phyloP scores from a whole-genome alignment of 441 rosid genomes.

The Croton laevigatus region DNA sequence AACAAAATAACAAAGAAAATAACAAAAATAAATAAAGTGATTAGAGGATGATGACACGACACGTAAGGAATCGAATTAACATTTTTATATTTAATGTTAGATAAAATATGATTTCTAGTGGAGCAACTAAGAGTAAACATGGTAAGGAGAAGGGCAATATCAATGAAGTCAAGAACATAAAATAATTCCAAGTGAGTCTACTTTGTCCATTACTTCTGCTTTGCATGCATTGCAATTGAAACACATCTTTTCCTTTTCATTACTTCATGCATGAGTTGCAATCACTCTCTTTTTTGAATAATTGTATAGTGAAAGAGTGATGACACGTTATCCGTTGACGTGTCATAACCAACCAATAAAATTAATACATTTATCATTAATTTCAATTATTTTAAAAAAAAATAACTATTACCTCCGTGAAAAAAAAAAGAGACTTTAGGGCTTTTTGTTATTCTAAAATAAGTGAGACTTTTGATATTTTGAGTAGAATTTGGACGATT shows the following conservation, averaged over 20 bases:
- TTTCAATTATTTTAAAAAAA: too few relatives aligned
- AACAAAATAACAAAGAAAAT: too few relatives aligned
- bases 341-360: too few relatives aligned
- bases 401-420: too few relatives aligned
- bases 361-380: too few relatives aligned
- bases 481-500: too few relatives aligned
- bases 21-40: neutral
- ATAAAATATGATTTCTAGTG: constrained; percentile 13
- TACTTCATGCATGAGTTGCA: constrained; percentile 55
- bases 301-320: too few relatives aligned
- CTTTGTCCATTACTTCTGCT: constrained; percentile 48
- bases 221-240: constrained; percentile 55
- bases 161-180: constrained; percentile 34
- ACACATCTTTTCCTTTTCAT: constrained; percentile 45
- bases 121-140: constrained; percentile 31
- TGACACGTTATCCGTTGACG: too few relatives aligned
- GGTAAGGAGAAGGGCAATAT: constrained; percentile 27
- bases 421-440: too few relatives aligned
- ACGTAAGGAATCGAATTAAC: too few relatives aligned
- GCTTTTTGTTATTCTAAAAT: too few relatives aligned
- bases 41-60: neutral
- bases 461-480: too few relatives aligned
- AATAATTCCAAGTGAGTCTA: constrained; percentile 41
- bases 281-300: constrained; percentile 29
- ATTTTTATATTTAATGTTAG: neutral